Evolutionary conservation across 1,284 basidiomycete species (phyloP).

Genomic region (Tilletia indica): DNA sequence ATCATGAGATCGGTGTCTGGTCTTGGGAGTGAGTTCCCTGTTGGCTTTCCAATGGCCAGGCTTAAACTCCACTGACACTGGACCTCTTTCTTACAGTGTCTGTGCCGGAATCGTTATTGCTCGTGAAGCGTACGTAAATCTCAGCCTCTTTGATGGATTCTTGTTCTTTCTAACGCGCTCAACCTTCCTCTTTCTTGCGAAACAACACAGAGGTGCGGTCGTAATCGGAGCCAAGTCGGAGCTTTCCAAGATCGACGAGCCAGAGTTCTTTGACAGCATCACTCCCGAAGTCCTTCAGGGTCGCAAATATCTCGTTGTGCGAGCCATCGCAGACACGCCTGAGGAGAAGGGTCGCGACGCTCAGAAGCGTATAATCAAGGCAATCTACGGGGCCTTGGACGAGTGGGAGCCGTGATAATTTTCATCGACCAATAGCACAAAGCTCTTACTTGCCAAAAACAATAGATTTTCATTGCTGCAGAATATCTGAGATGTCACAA

Average conservation of each 20-base stretch:
- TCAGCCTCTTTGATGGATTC: slow-evolving; percentile 1
- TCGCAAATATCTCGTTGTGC: slow-evolving; percentile 79
- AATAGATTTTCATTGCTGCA: slow-evolving; percentile 19
- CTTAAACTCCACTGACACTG: neutral
- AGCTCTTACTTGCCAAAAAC: no score
- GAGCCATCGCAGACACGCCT: slow-evolving; percentile 56
- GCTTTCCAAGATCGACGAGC: slow-evolving; percentile 61
- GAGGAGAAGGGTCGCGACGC: slow-evolving; percentile 68
- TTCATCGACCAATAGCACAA: neutral
- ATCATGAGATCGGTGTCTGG: slow-evolving; percentile 56
- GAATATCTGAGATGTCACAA: slow-evolving; percentile 48
- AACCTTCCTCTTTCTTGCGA: slow-evolving; percentile 19
- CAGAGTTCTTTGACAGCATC: slow-evolving; percentile 62
- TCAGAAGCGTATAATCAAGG: slow-evolving; percentile 75
- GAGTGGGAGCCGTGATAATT: slow-evolving; percentile 63
- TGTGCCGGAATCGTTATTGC: slow-evolving; percentile 87
- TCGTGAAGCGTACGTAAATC: slow-evolving; percentile 74
- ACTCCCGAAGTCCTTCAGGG: slow-evolving; percentile 71
- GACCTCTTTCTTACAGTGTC: slow-evolving; percentile 46
- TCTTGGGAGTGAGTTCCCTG: slow-evolving; percentile 32
- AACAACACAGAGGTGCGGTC: slow-evolving; percentile 29
- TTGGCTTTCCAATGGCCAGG: neutral
- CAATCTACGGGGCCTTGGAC: slow-evolving; percentile 78
- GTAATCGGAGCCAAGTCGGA: slow-evolving; percentile 43
- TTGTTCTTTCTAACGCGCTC: neutral